phyloP scores from a whole-genome alignment of 73 alveolate species.

The Symbiodinium natans region DNA sequence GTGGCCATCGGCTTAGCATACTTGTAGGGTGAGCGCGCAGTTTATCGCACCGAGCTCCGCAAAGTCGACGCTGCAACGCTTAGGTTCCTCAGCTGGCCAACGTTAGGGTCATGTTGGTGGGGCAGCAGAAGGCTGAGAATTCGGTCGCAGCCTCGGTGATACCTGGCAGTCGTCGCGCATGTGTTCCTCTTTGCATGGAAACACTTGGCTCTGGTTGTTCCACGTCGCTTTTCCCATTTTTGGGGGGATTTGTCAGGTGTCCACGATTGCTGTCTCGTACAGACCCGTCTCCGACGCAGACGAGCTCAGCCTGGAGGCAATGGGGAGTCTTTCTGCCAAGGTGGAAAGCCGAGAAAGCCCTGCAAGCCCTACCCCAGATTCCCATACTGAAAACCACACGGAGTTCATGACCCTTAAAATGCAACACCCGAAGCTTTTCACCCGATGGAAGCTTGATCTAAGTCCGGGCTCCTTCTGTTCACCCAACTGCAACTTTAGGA shows the following conservation, averaged over 20 bases:
- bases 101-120: conserved; percentile 85
- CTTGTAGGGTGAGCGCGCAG: too few species aligned
- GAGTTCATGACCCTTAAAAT: not conserved
- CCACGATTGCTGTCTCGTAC: conserved; percentile 78
- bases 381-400: not conserved
- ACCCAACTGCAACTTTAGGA: too few species aligned
- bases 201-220: not conserved
- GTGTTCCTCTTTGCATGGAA: not conserved
- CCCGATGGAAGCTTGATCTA: not conserved
- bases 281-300: conserved; percentile 86
- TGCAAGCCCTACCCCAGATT: not conserved
- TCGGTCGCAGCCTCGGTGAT: not conserved
- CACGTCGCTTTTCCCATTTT: not conserved
- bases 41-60: too few species aligned
- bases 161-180: not conserved
- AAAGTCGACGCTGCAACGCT: too few species aligned
- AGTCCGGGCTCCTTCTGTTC: too few species aligned
- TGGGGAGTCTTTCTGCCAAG: not conserved
- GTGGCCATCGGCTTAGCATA: conserved; percentile 1
- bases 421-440: not conserved
- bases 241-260: not conserved
- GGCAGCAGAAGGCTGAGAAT: conserved; percentile 79
- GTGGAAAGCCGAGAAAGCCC: not conserved
- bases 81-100: conserved; percentile 85
- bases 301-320: conserved; percentile 59